phyloP scores from a whole-genome alignment of 2,329 filamentous ascomycete genomes.

The Alternaria angustiovoidea region DNA sequence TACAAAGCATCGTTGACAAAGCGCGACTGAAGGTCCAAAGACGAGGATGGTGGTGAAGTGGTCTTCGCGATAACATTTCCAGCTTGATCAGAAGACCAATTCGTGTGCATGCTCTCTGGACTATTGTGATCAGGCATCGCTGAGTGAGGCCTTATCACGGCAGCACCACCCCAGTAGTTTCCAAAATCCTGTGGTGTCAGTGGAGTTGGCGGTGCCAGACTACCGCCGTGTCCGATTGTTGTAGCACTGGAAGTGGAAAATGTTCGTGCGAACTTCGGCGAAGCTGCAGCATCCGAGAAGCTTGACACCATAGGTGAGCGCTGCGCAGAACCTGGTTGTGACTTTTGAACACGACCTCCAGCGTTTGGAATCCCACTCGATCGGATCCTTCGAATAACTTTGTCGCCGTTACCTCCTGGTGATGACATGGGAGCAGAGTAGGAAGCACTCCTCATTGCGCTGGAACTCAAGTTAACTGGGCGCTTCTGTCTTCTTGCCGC shows the following conservation, averaged over 20 bases:
- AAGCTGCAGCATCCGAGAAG: constrained; percentile 59
- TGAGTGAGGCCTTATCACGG: constrained; percentile 38
- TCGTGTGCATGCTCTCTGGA: constrained; percentile 48
- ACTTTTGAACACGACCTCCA: constrained; percentile 58
- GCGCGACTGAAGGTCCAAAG: constrained; percentile 45
- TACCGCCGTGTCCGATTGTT: constrained; percentile 48
- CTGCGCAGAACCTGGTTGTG: constrained; percentile 55
- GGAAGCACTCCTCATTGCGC: constrained; percentile 52
- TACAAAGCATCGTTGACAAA: constrained; percentile 46
- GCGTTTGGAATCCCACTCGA: constrained; percentile 56
- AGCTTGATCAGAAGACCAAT: constrained; percentile 50
- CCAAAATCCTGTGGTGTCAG: constrained; percentile 55
- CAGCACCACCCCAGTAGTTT: constrained; percentile 53
- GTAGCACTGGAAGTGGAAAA: constrained; percentile 48
- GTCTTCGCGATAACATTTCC: constrained; percentile 43
- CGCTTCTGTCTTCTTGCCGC: constrained; percentile 53
- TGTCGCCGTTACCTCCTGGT: constrained; percentile 50
- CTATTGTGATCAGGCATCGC: constrained; percentile 50
- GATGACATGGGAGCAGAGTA: constrained; percentile 53
- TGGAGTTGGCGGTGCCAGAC: constrained; percentile 58
- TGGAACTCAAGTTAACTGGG: constrained; percentile 52
- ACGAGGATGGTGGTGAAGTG: constrained; percentile 58
- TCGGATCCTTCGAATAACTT: constrained; percentile 57
- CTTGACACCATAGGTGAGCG: constrained; percentile 57
- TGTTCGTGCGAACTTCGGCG: constrained; percentile 54